Conservation (phyloP, 1,139 yeast species). For the Yamadazyma friedrichii region DNA sequence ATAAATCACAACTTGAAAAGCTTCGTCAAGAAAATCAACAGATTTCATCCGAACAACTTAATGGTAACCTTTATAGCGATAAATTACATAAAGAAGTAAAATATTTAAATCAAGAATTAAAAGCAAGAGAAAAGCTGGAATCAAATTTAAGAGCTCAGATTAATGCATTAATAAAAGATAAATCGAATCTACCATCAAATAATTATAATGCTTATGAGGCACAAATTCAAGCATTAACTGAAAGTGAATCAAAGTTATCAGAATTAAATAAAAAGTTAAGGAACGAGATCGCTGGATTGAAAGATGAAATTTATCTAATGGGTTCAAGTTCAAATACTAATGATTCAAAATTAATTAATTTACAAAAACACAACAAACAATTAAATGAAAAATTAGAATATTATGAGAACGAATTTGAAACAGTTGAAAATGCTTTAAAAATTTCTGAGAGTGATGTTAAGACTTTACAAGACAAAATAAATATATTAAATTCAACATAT, state of each 20-base stretch:
- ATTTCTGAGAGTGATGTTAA: constrained; percentile 16
- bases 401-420: constrained; percentile 28
- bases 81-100: constrained; percentile 16
- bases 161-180: constrained; percentile 20
- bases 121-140: constrained; percentile 23
- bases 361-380: constrained; percentile 20
- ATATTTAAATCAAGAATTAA: constrained; percentile 19
- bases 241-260: constrained; percentile 17
- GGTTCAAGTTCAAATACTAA: constrained; percentile 16
- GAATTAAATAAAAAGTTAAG: constrained; percentile 20
- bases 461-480: constrained; percentile 13
- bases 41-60: constrained; percentile 4
- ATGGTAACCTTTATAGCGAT: constrained; percentile 9
- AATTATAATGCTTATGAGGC: constrained; percentile 15
- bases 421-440: constrained; percentile 20
- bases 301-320: constrained; percentile 20
- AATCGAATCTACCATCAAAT: constrained; percentile 10
- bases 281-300: constrained; percentile 19
- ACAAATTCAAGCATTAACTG: constrained; percentile 20
- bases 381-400: constrained; percentile 24
- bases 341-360: constrained; percentile 10
- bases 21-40: constrained; percentile 11
- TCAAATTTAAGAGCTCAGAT: constrained; percentile 23
- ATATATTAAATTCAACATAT: constrained; percentile 12
- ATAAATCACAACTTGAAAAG: constrained; percentile 9